A percentile compares a stretch with the other conserved stretches of the same genome.
These are phyloP conservation scores for Ormosia emarginata DNA, from an alignment of 306 rosid species.

Conservation along the genomic window DNA sequence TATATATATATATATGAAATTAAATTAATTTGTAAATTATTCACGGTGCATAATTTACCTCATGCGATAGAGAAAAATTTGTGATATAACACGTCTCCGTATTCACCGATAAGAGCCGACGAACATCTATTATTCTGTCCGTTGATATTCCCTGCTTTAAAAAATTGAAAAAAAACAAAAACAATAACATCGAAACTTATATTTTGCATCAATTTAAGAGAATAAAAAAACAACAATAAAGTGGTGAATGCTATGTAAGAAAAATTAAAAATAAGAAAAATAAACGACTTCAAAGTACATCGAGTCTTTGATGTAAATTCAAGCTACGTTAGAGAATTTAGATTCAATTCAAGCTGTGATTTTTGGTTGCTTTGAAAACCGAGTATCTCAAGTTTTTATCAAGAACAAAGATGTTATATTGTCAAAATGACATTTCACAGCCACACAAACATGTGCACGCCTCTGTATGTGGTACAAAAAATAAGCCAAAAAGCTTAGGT, in stretches of 20 bases:
- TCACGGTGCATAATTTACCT: conserved; percentile 30
- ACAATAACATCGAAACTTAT: neutral
- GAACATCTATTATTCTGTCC: conserved; percentile 81
- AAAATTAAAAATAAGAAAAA: neutral
- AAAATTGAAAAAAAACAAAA: neutral
- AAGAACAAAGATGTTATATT: neutral
- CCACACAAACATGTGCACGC: conserved; percentile 2
- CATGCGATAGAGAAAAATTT: conserved; percentile 65
- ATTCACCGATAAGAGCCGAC: conserved; percentile 63
- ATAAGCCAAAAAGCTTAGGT: neutral
- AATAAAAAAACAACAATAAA: neutral
- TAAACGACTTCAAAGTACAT: too few species aligned
- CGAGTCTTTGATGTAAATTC: neutral
- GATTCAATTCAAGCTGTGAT: neutral
- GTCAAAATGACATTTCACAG: neutral
- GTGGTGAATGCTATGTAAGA: neutral
- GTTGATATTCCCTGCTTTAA: conserved; percentile 92
- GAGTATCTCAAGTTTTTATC: neutral
- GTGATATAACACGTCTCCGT: conserved; percentile 73
- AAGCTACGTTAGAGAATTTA: neutral
- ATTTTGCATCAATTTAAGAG: neutral
- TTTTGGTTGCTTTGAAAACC: neutral
- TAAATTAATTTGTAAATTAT: neutral
- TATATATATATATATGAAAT: too few species aligned
- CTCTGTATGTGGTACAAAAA: neutral